A percentile compares a stretch with the other conserved stretches of the same genome.
These are phyloP conservation scores for Linderniella brevidens DNA, from an alignment of 257 asterid species.

Conservation along the genomic window DNA sequence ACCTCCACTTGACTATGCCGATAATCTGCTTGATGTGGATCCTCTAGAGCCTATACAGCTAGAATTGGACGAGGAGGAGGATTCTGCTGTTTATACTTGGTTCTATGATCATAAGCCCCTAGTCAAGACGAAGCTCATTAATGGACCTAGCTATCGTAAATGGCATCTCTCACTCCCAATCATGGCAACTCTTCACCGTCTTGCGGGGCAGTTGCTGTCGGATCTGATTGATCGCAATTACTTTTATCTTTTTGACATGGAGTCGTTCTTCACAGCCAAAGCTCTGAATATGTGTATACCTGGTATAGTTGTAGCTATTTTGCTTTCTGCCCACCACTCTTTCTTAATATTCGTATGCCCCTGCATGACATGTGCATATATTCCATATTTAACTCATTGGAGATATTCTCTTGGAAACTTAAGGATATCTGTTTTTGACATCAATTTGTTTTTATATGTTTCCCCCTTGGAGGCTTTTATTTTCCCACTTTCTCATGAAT, in stretches of 20 bases:
- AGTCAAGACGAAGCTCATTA: slow-evolving; percentile 88
- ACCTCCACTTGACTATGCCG: slow-evolving; percentile 96
- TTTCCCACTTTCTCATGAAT: not conserved
- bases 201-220: slow-evolving; percentile 94
- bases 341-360: too few relatives aligned
- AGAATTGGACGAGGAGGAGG: slow-evolving; percentile 94
- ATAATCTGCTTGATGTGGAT: slow-evolving; percentile 88
- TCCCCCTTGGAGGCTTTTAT: not conserved
- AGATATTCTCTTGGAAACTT: too few relatives aligned
- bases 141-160: slow-evolving; percentile 94
- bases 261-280: slow-evolving; percentile 92
- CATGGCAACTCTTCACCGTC: slow-evolving; percentile 95
- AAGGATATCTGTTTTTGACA: too few relatives aligned
- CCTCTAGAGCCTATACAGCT: slow-evolving; percentile 96
- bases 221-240: slow-evolving; percentile 87
- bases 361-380: too few relatives aligned
- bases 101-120: slow-evolving; percentile 98
- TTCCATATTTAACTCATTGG: too few relatives aligned
- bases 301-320: slow-evolving; percentile 24
- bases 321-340: not conserved
- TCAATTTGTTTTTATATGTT: too few relatives aligned
- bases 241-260: slow-evolving; percentile 94
- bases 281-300: slow-evolving; percentile 98
- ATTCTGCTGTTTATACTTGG: slow-evolving; percentile 92
- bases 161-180: slow-evolving; percentile 98